Percentiles rank a stretch among this genome's conserved stretches.
Conservation (phyloP, 2,329 filamentous ascomycete species). For the Ilyonectria mors-panacis region DNA sequence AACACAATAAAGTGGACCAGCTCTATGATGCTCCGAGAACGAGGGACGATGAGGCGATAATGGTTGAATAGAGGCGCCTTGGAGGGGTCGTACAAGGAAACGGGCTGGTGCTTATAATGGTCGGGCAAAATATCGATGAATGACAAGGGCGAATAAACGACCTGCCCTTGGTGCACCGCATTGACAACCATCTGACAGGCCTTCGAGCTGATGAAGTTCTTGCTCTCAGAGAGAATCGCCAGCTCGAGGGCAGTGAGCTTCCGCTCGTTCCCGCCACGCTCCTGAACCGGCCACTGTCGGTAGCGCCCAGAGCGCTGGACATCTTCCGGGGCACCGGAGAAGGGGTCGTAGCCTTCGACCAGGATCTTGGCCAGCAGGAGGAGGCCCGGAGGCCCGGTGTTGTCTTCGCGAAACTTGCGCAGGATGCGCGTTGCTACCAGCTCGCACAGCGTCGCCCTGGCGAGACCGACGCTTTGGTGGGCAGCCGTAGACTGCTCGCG, state of each 20-base stretch:
- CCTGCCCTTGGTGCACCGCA: constrained; percentile 76
- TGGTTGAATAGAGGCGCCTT: constrained; percentile 77
- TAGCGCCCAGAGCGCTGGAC: constrained; percentile 63
- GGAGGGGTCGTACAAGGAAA: constrained; percentile 77
- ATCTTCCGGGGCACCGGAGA: constrained; percentile 74
- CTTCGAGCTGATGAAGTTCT: constrained; percentile 74
- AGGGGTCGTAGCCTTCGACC: constrained; percentile 78
- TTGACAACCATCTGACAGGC: constrained; percentile 78
- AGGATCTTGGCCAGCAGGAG: constrained; percentile 76
- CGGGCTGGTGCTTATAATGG: constrained; percentile 78
- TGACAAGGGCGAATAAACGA: constrained; percentile 78
- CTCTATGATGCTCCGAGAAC: constrained; percentile 76
- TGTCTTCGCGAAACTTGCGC: constrained; percentile 76
- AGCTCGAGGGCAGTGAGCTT: constrained; percentile 79
- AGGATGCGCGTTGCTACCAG: constrained; percentile 76
- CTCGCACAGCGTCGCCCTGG: constrained; percentile 77
- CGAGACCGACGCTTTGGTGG: constrained; percentile 77
- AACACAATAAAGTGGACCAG: constrained; percentile 74
- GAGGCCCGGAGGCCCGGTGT: constrained; percentile 72
- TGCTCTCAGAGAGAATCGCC: constrained; percentile 80
- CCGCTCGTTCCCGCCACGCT: constrained; percentile 59
- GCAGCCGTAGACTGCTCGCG: constrained; percentile 75
- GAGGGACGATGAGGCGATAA: constrained; percentile 78
- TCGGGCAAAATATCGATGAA: constrained; percentile 81
- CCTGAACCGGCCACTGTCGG: constrained; percentile 57